These are phyloP conservation scores for Adiantum capillusveneris DNA, from an alignment of 75 land plant species.

Conservation along the genomic window DNA sequence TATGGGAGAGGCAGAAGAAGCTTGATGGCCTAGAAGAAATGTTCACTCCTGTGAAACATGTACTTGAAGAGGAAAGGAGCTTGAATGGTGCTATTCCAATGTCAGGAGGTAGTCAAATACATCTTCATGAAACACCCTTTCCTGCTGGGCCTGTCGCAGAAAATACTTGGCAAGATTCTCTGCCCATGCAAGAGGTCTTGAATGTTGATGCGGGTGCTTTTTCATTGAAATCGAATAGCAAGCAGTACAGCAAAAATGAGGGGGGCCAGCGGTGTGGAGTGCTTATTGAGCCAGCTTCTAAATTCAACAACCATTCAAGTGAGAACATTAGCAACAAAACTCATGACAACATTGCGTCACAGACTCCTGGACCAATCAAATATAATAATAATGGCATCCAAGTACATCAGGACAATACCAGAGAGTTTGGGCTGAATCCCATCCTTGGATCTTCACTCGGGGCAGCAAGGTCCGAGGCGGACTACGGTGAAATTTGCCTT, in stretches of 20 bases:
- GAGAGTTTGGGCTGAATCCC: conserved; percentile 5
- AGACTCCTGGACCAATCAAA: conserved; percentile 4
- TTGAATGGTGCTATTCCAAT: neutral
- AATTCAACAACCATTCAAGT: neutral
- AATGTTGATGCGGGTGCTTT: too few relatives aligned
- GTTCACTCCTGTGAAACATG: neutral
- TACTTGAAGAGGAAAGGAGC: neutral
- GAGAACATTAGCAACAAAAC: neutral
- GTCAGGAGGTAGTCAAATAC: neutral
- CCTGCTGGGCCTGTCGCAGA: too few relatives aligned
- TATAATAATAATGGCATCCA: neutral
- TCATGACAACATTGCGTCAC: neutral
- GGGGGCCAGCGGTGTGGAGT: neutral
- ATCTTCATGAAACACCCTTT: too few relatives aligned
- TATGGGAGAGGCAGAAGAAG: neutral
- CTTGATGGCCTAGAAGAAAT: neutral
- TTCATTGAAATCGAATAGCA: too few relatives aligned
- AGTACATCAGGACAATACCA: neutral
- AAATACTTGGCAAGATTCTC: too few relatives aligned
- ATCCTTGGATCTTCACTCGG: neutral
- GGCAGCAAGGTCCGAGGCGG: neutral
- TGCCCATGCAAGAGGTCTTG: too few relatives aligned
- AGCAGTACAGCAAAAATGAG: neutral
- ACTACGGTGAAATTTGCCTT: conserved; percentile 10
- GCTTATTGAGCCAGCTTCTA: neutral